phyloP scores from a whole-genome alignment of 306 rosid genomes.

The Mimosa pudica region DNA sequence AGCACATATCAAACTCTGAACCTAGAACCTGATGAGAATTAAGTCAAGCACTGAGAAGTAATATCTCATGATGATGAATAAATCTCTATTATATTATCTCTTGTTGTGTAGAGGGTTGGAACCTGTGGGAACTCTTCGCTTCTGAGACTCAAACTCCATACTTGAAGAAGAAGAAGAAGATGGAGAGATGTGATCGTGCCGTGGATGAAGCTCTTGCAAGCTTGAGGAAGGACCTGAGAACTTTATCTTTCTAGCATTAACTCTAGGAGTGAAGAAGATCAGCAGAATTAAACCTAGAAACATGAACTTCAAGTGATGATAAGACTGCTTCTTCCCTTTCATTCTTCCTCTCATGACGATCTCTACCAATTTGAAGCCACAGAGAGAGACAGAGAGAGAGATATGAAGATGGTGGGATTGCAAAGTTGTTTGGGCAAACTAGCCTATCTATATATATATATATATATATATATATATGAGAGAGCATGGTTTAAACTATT shows the following conservation, averaged over 20 bases:
- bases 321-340: slow-evolving; percentile 62
- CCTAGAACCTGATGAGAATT: slow-evolving; percentile 30
- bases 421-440: slow-evolving; percentile 24
- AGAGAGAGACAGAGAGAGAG: not conserved
- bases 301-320: slow-evolving; percentile 37
- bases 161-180: slow-evolving; percentile 30
- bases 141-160: slow-evolving; percentile 51
- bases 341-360: not conserved
- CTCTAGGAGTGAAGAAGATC: slow-evolving; percentile 50
- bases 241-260: slow-evolving; percentile 41
- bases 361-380: not conserved
- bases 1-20: not conserved
- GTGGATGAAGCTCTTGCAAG: slow-evolving; percentile 47
- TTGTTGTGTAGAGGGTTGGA: slow-evolving; percentile 96
- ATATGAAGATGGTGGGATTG: slow-evolving; percentile 21
- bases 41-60: not conserved
- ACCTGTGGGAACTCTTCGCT: slow-evolving; percentile 88
- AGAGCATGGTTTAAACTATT: slow-evolving; percentile 1
- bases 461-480: not conserved
- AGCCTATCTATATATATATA: not conserved
- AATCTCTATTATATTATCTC: slow-evolving; percentile 55
- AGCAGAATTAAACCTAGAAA: slow-evolving; percentile 27
- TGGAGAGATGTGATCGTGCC: slow-evolving; percentile 33
- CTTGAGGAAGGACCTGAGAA: slow-evolving; percentile 49
- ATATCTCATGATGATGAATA: no score